Conservation (phyloP, 768 basidiomycete species). For the Naganishia vaughanmartiniae region DNA sequence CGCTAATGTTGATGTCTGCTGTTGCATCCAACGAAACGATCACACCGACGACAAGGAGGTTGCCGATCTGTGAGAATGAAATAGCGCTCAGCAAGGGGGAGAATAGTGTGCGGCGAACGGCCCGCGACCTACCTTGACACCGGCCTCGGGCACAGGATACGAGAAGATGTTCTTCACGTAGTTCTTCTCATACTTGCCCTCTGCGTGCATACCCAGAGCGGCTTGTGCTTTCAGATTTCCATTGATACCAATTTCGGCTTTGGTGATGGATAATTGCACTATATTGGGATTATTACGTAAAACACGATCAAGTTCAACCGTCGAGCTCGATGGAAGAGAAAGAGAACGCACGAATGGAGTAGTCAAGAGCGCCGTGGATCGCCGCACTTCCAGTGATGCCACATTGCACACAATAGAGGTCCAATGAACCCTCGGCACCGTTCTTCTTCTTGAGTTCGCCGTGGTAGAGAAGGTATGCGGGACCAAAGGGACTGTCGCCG, state of each 20-base stretch:
- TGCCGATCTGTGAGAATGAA: not conserved
- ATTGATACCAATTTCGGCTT: conserved; percentile 12
- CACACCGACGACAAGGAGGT: conserved; percentile 15
- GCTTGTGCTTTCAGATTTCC: conserved; percentile 25
- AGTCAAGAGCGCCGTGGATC: conserved; percentile 23
- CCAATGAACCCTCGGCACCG: not conserved
- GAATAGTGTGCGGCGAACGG: not conserved
- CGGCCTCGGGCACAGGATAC: not conserved
- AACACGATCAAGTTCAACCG: no score
- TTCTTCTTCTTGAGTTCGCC: conserved; percentile 7
- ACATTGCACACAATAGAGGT: conserved; percentile 27
- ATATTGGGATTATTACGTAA: not conserved
- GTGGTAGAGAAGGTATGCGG: conserved; percentile 10
- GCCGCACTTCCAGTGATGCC: conserved; percentile 14
- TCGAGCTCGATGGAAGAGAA: not conserved
- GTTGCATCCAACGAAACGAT: conserved; percentile 21
- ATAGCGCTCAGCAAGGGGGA: not conserved
- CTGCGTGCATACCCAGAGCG: conserved; percentile 23
- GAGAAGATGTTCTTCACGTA: not conserved
- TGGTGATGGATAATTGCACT: conserved; percentile 18
- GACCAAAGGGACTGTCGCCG: not conserved
- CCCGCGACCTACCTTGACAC: not conserved
- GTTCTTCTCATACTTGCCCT: not conserved
- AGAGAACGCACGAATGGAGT: conserved; percentile 12
- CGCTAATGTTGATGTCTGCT: conserved; percentile 13